phyloP scores from a whole-genome alignment of 2,329 filamentous ascomycete species.

The Atkinsonella hypoxylon region DNA sequence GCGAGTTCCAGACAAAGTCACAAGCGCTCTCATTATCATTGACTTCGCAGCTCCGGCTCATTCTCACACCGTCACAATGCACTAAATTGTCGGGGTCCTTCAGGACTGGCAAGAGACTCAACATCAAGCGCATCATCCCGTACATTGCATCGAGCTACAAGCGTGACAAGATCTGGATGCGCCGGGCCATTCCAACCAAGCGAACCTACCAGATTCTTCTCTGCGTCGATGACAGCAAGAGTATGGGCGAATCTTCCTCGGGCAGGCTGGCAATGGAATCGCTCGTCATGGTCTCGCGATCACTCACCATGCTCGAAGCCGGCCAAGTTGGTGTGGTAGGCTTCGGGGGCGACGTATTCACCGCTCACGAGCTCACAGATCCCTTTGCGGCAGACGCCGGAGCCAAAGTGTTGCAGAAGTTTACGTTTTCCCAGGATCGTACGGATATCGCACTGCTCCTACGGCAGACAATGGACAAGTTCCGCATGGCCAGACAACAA shows the following conservation, averaged over 20 bases:
- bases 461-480: constrained; percentile 64
- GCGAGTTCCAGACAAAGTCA: constrained; percentile 70
- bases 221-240: constrained; percentile 89
- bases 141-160: constrained; percentile 98
- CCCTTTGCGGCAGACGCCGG: constrained; percentile 69
- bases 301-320: constrained; percentile 83
- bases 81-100: constrained; percentile 96
- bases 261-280: constrained; percentile 83
- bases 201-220: constrained; percentile 95
- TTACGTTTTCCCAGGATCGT: constrained; percentile 72
- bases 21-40: constrained; percentile 78
- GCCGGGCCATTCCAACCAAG: constrained; percentile 80
- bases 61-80: constrained; percentile 85
- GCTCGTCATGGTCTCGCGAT: constrained; percentile 78
- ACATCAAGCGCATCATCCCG: constrained; percentile 98
- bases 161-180: constrained; percentile 99
- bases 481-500: constrained; percentile 62
- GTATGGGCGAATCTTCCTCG: constrained; percentile 73
- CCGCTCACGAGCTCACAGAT: constrained; percentile 74
- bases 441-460: constrained; percentile 80
- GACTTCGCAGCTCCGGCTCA: constrained; percentile 89
- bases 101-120: constrained; percentile 93
- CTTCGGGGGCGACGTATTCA: constrained; percentile 73
- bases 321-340: constrained; percentile 87
- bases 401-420: constrained; percentile 70